Percentiles rank a stretch among this genome's conserved stretches.
Evolutionary conservation across 73 alveolate species (phyloP).

Genomic region (Breviolum minutum): DNA sequence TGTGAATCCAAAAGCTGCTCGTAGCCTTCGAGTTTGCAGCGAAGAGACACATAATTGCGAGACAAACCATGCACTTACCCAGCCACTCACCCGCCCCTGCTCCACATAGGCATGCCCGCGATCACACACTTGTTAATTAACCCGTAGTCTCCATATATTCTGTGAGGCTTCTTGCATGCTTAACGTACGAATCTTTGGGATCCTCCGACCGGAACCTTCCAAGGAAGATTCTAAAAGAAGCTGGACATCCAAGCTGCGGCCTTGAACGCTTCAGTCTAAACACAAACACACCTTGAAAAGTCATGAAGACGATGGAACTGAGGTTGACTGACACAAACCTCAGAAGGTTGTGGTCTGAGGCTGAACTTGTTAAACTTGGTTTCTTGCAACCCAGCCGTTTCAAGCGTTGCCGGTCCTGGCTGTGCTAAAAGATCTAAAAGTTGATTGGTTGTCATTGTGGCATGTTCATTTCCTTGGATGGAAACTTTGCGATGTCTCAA

Average conservation of each 20-base stretch:
- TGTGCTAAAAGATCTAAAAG: neutral
- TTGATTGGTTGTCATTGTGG: neutral
- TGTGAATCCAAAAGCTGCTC: constrained; percentile 41
- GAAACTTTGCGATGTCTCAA: neutral
- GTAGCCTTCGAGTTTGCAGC: constrained; percentile 1
- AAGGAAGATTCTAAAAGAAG: neutral
- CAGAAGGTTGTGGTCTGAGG: neutral
- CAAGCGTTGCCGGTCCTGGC: neutral
- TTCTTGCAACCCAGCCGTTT: neutral
- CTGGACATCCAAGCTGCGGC: constrained; percentile 7
- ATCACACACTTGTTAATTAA: too few species aligned
- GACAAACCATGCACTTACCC: too few species aligned
- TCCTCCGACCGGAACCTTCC: neutral
- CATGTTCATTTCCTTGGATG: neutral
- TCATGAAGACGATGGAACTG: neutral
- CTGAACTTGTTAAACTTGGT: neutral
- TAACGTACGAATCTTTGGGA: neutral
- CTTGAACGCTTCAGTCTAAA: neutral
- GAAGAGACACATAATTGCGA: too few species aligned
- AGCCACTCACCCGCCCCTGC: too few species aligned
- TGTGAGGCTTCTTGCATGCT: neutral
- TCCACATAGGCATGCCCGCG: too few species aligned
- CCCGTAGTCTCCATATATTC: too few species aligned
- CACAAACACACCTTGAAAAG: neutral
- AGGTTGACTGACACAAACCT: neutral